These are phyloP conservation scores for Penicillium bovifimosum DNA, from an alignment of 495 filamentous ascomycete genomes.

Conservation along the genomic window DNA sequence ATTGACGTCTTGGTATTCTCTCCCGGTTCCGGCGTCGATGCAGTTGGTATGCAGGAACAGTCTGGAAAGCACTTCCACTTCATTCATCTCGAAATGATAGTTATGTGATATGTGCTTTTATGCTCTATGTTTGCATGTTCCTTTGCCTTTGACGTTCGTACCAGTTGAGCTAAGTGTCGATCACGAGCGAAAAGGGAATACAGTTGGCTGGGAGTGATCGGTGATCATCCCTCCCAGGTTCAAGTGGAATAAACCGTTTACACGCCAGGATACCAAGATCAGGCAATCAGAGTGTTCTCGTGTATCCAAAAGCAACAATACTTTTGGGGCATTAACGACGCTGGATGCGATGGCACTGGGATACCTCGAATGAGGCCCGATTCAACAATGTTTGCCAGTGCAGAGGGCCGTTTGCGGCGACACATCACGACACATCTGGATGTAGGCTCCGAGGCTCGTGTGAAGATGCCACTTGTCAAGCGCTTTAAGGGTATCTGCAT, in stretches of 20 bases:
- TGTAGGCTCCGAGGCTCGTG: not conserved
- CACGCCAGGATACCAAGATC: conserved; percentile 10
- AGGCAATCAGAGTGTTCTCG: not conserved
- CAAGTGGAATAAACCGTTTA: not conserved
- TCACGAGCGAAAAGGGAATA: conserved; percentile 13
- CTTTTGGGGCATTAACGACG: not conserved
- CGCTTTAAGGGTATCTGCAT: conserved; percentile 8
- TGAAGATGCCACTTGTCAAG: not conserved
- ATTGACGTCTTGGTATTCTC: not conserved
- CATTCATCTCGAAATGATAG: not conserved
- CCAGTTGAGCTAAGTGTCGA: conserved; percentile 1
- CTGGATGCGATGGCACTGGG: not conserved
- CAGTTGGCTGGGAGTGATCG: conserved; percentile 7
- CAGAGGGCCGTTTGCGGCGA: conserved; percentile 8
- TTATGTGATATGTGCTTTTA: no score
- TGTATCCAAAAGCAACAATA: not conserved
- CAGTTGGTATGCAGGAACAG: not conserved
- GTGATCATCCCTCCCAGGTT: not conserved
- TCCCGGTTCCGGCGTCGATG: not conserved
- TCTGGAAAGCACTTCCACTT: not conserved
- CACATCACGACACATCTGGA: not conserved
- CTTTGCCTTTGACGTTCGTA: not conserved
- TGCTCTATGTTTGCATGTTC: not conserved
- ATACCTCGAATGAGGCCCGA: not conserved
- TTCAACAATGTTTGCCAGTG: not conserved